Base-by-base conservation (phyloP, 2,329 filamentous ascomycete species). In the Paradendryphiella salina region DNA sequence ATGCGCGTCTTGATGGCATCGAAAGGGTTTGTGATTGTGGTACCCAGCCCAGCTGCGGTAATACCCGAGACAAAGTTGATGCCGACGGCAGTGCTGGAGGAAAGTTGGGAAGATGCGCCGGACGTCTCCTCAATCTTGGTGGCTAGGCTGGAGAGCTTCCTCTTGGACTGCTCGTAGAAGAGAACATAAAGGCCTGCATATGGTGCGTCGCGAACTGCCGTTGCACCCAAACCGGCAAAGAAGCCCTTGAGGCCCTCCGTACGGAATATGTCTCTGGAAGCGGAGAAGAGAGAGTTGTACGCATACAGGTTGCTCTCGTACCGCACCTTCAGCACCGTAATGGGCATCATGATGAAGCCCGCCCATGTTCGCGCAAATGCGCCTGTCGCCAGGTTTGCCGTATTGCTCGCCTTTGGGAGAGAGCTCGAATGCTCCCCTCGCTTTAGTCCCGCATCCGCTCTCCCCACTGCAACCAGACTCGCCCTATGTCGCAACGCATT, bases 1-100 rank as follows among this genome's bases (percentile, higher is more conserved):
- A 99, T 85, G 41, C 94, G 80, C 17, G 94, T 99, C 78, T 99
- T 99, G 73, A 97, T 86, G 0, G 91, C 91, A 74, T 99, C 94
- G 66, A 97, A 97, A 0, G 94, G 94, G 72, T 99, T 99, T 7
- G 94, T 96, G 31, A 97, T 80, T 3, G 87, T 86, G 0, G 92
- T 96, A 47, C 91, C 95, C 23, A 89, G 77, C 1, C 86, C 87
- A 0, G 90, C 93, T 3, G 93, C 91, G 3, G 92, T 67, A 3
- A 90, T 85, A 10, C 89, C 93, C 0, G 90, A 93, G 11, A 83
- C 77, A 66, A 96, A 96, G 72, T 99, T 96, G 64, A 96, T 88
- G 1, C 82, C 82, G 0, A 85, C 83, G 0, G 82, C 84, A 32
- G 78, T 71, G 13, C 60, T 63, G 2, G 61, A 55, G 1, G 61